These are phyloP conservation scores for Aaosphaeria pasadenensis DNA, from an alignment of 2,329 filamentous ascomycete species.

Conservation along the genomic window DNA sequence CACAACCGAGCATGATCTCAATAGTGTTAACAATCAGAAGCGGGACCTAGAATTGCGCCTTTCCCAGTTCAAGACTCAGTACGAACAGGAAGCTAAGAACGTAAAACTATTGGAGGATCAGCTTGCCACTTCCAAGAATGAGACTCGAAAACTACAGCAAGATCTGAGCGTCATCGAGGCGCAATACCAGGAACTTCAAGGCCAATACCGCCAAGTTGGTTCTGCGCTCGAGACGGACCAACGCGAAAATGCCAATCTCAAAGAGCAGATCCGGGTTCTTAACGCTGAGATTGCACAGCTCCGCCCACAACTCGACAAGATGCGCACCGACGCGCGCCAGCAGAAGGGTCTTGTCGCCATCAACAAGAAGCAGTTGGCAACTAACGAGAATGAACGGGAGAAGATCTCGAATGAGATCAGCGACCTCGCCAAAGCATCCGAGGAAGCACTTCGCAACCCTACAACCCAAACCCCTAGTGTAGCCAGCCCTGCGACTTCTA, in stretches of 20 bases:
- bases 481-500: constrained; percentile 63
- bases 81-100: constrained; percentile 89
- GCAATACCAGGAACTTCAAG: constrained; percentile 75
- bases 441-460: constrained; percentile 45
- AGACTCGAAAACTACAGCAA: constrained; percentile 79
- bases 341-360: constrained; percentile 96
- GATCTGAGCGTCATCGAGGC: constrained; percentile 83
- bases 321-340: constrained; percentile 86
- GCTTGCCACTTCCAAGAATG: constrained; percentile 69
- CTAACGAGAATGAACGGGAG: constrained; percentile 83
- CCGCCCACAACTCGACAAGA: constrained; percentile 88
- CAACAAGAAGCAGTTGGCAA: constrained; percentile 95
- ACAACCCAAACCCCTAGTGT: constrained; percentile 46
- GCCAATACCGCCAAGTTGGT: constrained; percentile 73
- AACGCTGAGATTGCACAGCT: constrained; percentile 81
- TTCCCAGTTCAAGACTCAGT: constrained; percentile 79
- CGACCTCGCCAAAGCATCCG: constrained; percentile 61
- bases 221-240: constrained; percentile 79
- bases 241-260: constrained; percentile 79
- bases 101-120: constrained; percentile 84
- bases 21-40: constrained; percentile 80
- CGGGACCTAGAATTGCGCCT: constrained; percentile 88
- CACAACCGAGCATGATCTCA: constrained; percentile 76
- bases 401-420: constrained; percentile 79
- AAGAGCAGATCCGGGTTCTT: constrained; percentile 79